Percentiles rank a stretch among this genome's conserved stretches.
These are phyloP conservation scores for Pyrenophora teres DNA, from an alignment of 2,329 filamentous ascomycete species.

Conservation along the genomic window DNA sequence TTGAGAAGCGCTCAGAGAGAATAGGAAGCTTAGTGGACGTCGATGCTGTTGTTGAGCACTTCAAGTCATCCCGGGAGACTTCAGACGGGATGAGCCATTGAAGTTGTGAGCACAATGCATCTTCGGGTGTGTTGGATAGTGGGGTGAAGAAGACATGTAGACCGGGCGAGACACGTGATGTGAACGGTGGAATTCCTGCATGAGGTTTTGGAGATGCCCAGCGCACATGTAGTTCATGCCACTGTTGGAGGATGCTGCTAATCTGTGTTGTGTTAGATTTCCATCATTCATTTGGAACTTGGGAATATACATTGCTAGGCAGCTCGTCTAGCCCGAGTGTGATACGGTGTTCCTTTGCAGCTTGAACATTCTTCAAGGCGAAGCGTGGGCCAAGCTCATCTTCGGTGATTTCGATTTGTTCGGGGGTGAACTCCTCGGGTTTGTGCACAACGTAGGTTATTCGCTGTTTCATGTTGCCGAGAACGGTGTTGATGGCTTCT, in stretches of 20 bases:
- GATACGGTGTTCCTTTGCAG: constrained; percentile 77
- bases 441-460: constrained; percentile 75
- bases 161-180: constrained; percentile 76
- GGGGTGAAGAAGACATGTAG: constrained; percentile 81
- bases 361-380: constrained; percentile 64
- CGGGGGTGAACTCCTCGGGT: constrained; percentile 67
- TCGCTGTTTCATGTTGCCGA: constrained; percentile 67
- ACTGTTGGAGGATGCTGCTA: constrained; percentile 60
- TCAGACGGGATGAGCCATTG: constrained; percentile 46
- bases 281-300: neutral
- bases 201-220: constrained; percentile 70
- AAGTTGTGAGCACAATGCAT: constrained; percentile 62
- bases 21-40: constrained; percentile 66
- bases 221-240: constrained; percentile 75
- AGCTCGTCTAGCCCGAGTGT: constrained; percentile 77
- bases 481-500: neutral
- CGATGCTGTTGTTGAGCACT: constrained; percentile 60
- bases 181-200: constrained; percentile 69
- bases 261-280: constrained; percentile 57
- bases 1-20: constrained; percentile 63
- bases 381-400: constrained; percentile 47
- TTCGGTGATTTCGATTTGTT: constrained; percentile 61
- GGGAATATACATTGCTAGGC: constrained; percentile 62
- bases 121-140: constrained; percentile 39
- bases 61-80: constrained; percentile 58